These are phyloP conservation scores for Dactylellina leptospora DNA, from an alignment of 2,329 filamentous ascomycete genomes.

Conservation along the genomic window DNA sequence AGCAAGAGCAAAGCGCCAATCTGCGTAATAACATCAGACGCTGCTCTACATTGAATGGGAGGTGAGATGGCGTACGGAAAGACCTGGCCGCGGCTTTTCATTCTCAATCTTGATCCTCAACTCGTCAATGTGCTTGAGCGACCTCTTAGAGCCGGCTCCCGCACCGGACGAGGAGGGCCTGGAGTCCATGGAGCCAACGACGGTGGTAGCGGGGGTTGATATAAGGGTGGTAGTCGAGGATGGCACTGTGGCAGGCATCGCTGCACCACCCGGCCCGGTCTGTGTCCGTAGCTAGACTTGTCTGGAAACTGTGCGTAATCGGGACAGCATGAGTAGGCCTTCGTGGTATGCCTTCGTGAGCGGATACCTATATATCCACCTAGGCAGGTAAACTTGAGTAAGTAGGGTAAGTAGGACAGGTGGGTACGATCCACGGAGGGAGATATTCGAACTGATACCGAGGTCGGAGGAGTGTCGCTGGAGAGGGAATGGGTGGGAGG, in stretches of 20 bases:
- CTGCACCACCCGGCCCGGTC: conserved; percentile 51
- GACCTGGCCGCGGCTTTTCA: conserved; percentile 19
- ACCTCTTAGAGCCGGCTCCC: conserved; percentile 5
- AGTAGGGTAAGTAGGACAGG: no score
- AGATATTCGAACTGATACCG: no score
- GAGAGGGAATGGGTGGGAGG: no score
- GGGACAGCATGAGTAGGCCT: no score
- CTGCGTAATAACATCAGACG: no score
- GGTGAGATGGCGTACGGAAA: conserved; percentile 25
- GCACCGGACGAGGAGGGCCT: neutral
- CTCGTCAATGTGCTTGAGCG: conserved; percentile 44
- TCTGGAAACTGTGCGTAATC: no score
- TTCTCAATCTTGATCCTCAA: conserved; percentile 30
- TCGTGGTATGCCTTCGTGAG: no score
- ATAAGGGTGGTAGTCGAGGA: conserved; percentile 9
- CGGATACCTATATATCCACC: no score
- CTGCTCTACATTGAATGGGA: neutral
- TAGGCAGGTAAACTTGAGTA: no score
- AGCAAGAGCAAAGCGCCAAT: conserved; percentile 33
- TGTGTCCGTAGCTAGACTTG: no score
- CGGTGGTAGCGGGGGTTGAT: conserved; percentile 5
- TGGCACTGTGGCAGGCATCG: conserved; percentile 48
- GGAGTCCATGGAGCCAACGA: conserved; percentile 6
- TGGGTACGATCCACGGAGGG: no score
- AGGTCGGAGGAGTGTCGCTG: no score